Evolutionary conservation across 129 eudicot genomes (phyloP).

Genomic region (Daucus carota): DH1_v3.0 NC_030388.2:18029501-18030000

Average conservation of each 20-base stretch:
- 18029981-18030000: conserved; percentile 84
- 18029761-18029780: conserved; percentile 19
- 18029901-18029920: conserved; percentile 57
- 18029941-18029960: conserved; percentile 39
- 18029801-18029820: conserved; percentile 18
- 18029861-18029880: conserved; percentile 52
- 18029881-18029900: conserved; percentile 54
- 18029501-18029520: conserved; percentile 62
- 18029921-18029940: conserved; percentile 43
- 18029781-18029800: conserved; percentile 49
- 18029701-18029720: neutral
- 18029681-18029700: conserved; percentile 54
- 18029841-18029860: conserved; percentile 53
- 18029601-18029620: conserved; percentile 52
- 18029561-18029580: conserved; percentile 39
- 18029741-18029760: neutral
- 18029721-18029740: neutral
- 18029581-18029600: conserved; percentile 44
- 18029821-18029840: conserved; percentile 64
- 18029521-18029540: conserved; percentile 43
- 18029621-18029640: conserved; percentile 78
- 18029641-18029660: conserved; percentile 70
- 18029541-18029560: conserved; percentile 34
- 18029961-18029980: conserved; percentile 73
- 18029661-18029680: conserved; percentile 47